Conservation (phyloP, 352 stramenopile species). For the Thraustotheca clavata region DNA sequence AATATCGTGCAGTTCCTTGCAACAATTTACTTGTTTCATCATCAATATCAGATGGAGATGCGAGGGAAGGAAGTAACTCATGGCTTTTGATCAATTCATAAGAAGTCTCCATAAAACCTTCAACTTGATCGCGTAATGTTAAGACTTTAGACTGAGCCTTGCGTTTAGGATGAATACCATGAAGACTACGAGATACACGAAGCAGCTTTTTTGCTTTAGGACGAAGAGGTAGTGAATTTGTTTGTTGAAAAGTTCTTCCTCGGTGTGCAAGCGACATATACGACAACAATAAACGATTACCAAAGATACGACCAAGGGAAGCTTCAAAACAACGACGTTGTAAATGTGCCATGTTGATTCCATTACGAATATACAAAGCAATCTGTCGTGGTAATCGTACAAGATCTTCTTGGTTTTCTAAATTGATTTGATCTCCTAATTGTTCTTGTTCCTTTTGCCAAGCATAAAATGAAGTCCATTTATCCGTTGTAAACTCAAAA, state of each 20-base stretch:
- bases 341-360: constrained; percentile 15
- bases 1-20: background rate
- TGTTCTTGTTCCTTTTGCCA: constrained; percentile 39
- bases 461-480: constrained; percentile 68
- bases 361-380: constrained; percentile 12
- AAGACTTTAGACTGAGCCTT: background rate
- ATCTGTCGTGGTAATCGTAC: constrained; percentile 13
- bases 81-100: background rate
- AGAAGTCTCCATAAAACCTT: background rate
- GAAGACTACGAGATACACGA: background rate
- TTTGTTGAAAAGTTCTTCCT: constrained; percentile 1
- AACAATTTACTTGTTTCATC: background rate
- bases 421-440: background rate
- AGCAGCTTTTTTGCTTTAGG: background rate
- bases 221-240: background rate
- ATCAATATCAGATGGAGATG: background rate
- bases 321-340: constrained; percentile 21
- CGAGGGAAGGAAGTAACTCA: background rate
- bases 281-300: background rate
- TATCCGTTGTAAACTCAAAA: constrained; percentile 80
- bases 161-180: background rate
- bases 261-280: constrained; percentile 16
- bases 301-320: constrained; percentile 15
- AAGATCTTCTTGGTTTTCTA: background rate
- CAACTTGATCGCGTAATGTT: background rate